Evolutionary conservation across 371 early-diverging fungal genomes (phyloP), one percentile per base, ranked within the genome.

Genomic region (Actinomortierella ambigua): DNA sequence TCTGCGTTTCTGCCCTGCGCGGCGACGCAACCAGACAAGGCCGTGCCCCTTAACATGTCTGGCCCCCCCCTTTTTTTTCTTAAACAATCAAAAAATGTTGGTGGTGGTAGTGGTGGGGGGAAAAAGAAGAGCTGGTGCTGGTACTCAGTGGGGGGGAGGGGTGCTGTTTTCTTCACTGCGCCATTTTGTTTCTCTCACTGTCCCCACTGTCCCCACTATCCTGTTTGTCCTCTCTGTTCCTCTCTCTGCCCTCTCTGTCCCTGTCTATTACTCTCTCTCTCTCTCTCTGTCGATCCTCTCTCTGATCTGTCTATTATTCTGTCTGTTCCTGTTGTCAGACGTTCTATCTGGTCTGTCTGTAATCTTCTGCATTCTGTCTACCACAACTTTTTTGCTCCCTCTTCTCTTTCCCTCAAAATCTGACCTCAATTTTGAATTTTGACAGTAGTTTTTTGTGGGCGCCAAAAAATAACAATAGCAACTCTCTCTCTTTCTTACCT

Each of bases 401-500:
- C 58, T 68, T 57, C 53, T 69, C 73, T 63, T 61, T 53, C 60
- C 57, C 26, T 29, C 59, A n/a, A n/a, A n/a, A n/a, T n/a, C n/a
- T n/a, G n/a, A n/a, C n/a, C n/a, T n/a, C n/a, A n/a, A n/a, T n/a
- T n/a, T n/a, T n/a, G n/a, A n/a, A n/a, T n/a, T n/a, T n/a, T n/a
- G n/a, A n/a, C n/a, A n/a, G n/a, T n/a, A n/a, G n/a, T n/a, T n/a
- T n/a, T 11, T 34, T 11, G 11, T 11, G 11, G 54, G 18, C 15
- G 3, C 58, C 11, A 41, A 43, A 34, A 34, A 34, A 6, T 11
- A 34, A 34, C 34, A 34, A 34, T 34, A 34, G 4, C 34, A 6
- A 11, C 7, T 11, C 11, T 34, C 7, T 4, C 34, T 11, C 11
- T 34, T 11, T 34, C 34, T 34, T 34, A 6, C n/a, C n/a, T n/a